Conservation (phyloP, 768 basidiomycete species). For the Atractiella rhizophila region DNA sequence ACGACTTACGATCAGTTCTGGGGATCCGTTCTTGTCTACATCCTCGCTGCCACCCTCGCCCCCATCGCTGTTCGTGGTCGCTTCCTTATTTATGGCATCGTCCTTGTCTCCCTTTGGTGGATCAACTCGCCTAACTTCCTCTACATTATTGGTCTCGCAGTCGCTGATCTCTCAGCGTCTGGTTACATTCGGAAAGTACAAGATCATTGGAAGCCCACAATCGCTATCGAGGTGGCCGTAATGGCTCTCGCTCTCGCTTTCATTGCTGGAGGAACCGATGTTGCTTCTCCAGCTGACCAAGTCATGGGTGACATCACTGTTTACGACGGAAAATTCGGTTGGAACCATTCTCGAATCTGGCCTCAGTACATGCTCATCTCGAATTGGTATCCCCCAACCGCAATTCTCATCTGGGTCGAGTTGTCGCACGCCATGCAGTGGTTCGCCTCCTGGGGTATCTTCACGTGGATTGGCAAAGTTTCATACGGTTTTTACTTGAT, state of each 20-base stretch:
- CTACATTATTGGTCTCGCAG: constrained; percentile 17
- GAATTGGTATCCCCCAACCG: constrained; percentile 12
- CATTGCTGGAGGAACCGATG: constrained; percentile 15
- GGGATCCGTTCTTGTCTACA: constrained; percentile 19
- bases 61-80: constrained; percentile 17
- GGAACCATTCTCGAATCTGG: constrained; percentile 15
- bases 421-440: constrained; percentile 19
- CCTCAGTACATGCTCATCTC: constrained; percentile 18
- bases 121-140: constrained; percentile 16
- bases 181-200: constrained; percentile 18
- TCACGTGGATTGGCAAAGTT: constrained; percentile 20
- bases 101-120: constrained; percentile 16
- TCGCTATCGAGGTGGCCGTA: constrained; percentile 14
- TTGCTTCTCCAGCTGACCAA: constrained; percentile 15
- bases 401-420: constrained; percentile 18
- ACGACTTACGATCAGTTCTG: constrained; percentile 21
- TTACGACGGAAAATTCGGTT: constrained; percentile 17
- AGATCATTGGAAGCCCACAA: constrained; percentile 18
- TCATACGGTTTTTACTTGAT: constrained; percentile 21
- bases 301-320: constrained; percentile 16
- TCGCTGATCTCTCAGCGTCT: constrained; percentile 17
- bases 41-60: constrained; percentile 17
- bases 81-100: constrained; percentile 15
- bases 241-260: constrained; percentile 17
- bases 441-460: constrained; percentile 18